Evolutionary conservation across 23 red algal genomes (phyloP).

Genomic region (Gracilaria vermiculophylla): DNA sequence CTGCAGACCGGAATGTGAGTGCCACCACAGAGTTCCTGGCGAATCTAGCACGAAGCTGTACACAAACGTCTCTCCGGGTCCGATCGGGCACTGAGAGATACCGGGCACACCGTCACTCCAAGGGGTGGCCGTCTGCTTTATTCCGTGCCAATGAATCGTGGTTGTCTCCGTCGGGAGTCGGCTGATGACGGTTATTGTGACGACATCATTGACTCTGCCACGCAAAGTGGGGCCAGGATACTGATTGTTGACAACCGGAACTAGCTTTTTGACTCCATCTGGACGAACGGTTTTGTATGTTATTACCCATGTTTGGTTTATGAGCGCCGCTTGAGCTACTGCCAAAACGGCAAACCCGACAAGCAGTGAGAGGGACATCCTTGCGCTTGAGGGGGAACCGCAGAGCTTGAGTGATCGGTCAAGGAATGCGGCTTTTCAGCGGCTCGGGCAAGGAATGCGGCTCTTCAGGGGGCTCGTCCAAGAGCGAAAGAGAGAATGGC

Average conservation of each 20-base stretch:
- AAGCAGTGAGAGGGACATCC: too few species aligned
- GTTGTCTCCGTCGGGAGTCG: slow-evolving; percentile 19
- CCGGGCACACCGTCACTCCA: slow-evolving; percentile 43
- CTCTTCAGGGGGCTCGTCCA: too few species aligned
- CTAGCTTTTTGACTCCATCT: slow-evolving; percentile 14
- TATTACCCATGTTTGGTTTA: slow-evolving; percentile 30
- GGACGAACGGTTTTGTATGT: slow-evolving; percentile 34
- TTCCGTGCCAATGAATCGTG: slow-evolving; percentile 54
- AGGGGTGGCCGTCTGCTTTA: slow-evolving; percentile 41
- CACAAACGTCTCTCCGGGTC: slow-evolving; percentile 18
- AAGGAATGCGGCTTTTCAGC: too few species aligned
- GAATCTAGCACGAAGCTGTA: slow-evolving; percentile 26
- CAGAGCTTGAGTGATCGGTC: too few species aligned
- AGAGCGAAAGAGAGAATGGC: too few species aligned
- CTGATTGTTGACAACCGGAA: slow-evolving; percentile 54
- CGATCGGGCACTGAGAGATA: slow-evolving; percentile 36
- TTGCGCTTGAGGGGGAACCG: too few species aligned
- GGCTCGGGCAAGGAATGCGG: too few species aligned
- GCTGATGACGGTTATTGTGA: slow-evolving; percentile 29
- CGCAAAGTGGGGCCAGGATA: slow-evolving; percentile 23
- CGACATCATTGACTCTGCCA: slow-evolving; percentile 12
- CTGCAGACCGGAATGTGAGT: slow-evolving; percentile 43
- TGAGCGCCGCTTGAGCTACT: slow-evolving; percentile 8
- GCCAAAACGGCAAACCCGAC: not conserved
- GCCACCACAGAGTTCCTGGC: slow-evolving; percentile 55